phyloP scores from a whole-genome alignment of 176 grass and related monocot species.

The Musa troglodytarum region DNA sequence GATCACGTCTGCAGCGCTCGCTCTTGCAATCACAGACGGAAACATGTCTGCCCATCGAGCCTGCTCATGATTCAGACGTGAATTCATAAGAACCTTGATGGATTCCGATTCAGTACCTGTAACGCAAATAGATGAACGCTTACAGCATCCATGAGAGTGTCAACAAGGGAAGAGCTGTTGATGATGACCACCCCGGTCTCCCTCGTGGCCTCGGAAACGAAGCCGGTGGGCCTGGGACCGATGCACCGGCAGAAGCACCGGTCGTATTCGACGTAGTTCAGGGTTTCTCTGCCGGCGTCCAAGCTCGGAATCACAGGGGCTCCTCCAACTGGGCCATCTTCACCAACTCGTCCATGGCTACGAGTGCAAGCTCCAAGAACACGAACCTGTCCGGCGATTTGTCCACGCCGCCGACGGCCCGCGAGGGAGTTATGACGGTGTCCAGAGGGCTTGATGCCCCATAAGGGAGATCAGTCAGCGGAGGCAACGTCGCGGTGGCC shows the following conservation, averaged over 20 bases:
- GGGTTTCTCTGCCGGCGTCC: conserved; percentile 15
- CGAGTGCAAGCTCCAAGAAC: conserved; percentile 57
- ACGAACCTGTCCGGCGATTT: conserved; percentile 40
- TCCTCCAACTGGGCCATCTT: conserved; percentile 82
- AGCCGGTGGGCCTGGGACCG: conserved; percentile 40
- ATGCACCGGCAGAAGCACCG: conserved; percentile 38
- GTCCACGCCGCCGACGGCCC: conserved; percentile 24
- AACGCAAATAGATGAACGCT: neutral
- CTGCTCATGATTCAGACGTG: conserved; percentile 14
- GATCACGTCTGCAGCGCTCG: conserved; percentile 49
- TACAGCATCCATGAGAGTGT: conserved; percentile 79
- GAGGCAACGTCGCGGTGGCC: conserved; percentile 24
- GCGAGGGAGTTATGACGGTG: conserved; percentile 37
- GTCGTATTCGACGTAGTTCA: conserved; percentile 55
- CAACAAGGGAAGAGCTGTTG: conserved; percentile 50
- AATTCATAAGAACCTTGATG: too few relatives aligned
- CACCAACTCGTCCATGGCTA: conserved; percentile 66
- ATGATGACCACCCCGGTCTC: conserved; percentile 51
- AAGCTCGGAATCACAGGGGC: conserved; percentile 50
- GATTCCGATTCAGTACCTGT: conserved; percentile 35
- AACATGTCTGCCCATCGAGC: conserved; percentile 59
- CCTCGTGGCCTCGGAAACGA: conserved; percentile 66
- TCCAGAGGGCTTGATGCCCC: conserved; percentile 31
- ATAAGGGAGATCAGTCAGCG: conserved; percentile 32
- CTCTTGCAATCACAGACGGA: conserved; percentile 68